Base-by-base conservation (phyloP, 805 yeast genomes). In the Candida silvatica region DNA sequence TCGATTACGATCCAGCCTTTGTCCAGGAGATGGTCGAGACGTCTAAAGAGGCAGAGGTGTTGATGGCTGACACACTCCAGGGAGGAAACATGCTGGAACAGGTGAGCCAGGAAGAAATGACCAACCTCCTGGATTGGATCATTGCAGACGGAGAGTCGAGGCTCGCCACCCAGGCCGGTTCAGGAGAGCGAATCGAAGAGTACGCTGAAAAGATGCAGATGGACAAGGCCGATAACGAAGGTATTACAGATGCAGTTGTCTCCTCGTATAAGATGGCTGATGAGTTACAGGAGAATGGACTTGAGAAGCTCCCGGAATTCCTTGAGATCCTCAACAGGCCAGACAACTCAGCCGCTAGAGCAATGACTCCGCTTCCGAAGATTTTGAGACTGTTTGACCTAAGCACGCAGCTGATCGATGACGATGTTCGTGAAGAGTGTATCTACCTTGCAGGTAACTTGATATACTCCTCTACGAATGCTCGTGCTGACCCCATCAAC, bases 401-500 rank as follows among this genome's bases (percentile, higher is more conserved):
- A 4, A 54, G 71, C 0, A 63, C 68, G 25, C 54, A 59, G 31
- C 35, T 69, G 2, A 51, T 59, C 5, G 48, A 57, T 17, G 54
- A 54, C n/a, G 46, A 48, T 8, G 20, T 43, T 35, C 46, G 66
- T 42, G 48, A 48, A 25, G 40, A 53, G 42, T 62, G 69, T 27
- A 43, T 66, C 33, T 57, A 54, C 37, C 38, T 57, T 17, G 43
- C 70, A 3, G 77, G 74, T 3, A 59, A 58, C 24, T 40, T 71
- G 40, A 46, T 73, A 17, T 72, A 71, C 38, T 37, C 54, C 1
- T 39, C 58, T 4, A 59, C 64, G 20, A 56, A 69, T 34, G 59
- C 70, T 40, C 38, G 46, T 16, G 46, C 49, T 12, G 78, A 73
- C 47, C 67, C 69, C 2, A 56, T 70, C 15, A 71, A 69, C 44